Base-by-base conservation (phyloP, 352 stramenopile genomes). In the Phytophthora pluvialis region DNA sequence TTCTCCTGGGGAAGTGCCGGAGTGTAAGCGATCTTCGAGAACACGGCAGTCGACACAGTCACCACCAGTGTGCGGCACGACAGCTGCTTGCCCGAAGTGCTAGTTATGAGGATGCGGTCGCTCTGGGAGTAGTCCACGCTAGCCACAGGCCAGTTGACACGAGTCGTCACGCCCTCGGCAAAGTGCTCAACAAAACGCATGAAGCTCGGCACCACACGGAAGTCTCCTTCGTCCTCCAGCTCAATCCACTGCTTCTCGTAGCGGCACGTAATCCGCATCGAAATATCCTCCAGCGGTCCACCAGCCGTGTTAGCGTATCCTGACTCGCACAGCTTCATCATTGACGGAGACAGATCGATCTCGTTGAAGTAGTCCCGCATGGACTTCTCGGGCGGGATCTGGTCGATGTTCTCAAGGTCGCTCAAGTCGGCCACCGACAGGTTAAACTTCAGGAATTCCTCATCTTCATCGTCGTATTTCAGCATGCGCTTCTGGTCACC, bases 191-290 rank as follows among this genome's bases (percentile, higher is more conserved):
- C 72, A 48, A 94, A 80, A 31, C 84, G 84, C 42, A 75, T 76
- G 35, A 91, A 92, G 25, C 83, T 89, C 6, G 81, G 81, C 32
- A 86, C 70, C 31, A 92, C 70, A 46, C 86, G 83, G 63, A 84
- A 94, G 61, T 94, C 86, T 10, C 86, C 86, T 25, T 94, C 86
- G 42, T 93, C 84, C 58, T 94, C 86, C 13, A 90, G 57, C 45
- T 91, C 83, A 65, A 92, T 81, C 86, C 86, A 94, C 60, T 94
- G 86, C 26, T 85, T 84, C 59, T 94, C 86, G 48, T 93, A 94
- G 25, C 81, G 80, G 44, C 84, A 94, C 13, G 84, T 94, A 44
- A 84, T 77, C 28, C 86, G 82, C 64, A 91, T 77, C 38, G 86
- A 94, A 55, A 94, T 94, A 35, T 94, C 81, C 5, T 79, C 73